Base-by-base conservation (phyloP, 208 protist genomes). In the Crithidia bombi region DNA sequence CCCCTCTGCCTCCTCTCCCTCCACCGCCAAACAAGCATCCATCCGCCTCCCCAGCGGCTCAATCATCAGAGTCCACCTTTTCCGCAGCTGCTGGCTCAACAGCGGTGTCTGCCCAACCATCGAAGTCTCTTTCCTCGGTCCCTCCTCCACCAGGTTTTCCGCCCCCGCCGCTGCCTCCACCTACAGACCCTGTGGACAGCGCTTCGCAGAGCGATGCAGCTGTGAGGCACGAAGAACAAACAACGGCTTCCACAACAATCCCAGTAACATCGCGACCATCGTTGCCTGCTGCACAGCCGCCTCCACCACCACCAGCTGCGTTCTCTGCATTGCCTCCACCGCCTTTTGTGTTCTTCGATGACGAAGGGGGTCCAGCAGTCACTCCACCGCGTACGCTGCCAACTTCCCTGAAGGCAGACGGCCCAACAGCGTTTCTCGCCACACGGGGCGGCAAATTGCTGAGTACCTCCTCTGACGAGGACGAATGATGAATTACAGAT, bases 401-500 rank as follows among this genome's bases (percentile, higher is more conserved):
- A 52, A 21, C 44, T 3, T 30, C 30, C 3, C 32, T 54, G 38
- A 7, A n/a, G 28, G 17, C 17, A 30, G 15, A 68, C 50, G 30
- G 35, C 19, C 26, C n/a, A 14, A n/a, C 47, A 5, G 26, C 66
- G 33, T 25, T 30, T 43, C 51, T 65, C 10, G 77, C 77, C 10
- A 63, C 35, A 38, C 80, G 75, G 9, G 73, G 73, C 9, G 73
- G 58, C 4, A 86, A 82, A 59, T 55, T 80, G 38, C 47, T 86
- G 28, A 77, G 69, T 57, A 88, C 83, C 25, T 85, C 79, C 11
- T 83, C 78, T 17, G 78, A 83, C 36, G 78, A 83, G 14, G 78
- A 83, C 35, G n/a, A 71, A 6, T 63, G 46, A 56, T 6, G 1
- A 49, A 21, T 21, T 25, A 43, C 14, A 14, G 10, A 7, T 43